Evolutionary conservation across 345 rosid species (phyloP).

Genomic region (Euphorbia lathyris): DNA sequence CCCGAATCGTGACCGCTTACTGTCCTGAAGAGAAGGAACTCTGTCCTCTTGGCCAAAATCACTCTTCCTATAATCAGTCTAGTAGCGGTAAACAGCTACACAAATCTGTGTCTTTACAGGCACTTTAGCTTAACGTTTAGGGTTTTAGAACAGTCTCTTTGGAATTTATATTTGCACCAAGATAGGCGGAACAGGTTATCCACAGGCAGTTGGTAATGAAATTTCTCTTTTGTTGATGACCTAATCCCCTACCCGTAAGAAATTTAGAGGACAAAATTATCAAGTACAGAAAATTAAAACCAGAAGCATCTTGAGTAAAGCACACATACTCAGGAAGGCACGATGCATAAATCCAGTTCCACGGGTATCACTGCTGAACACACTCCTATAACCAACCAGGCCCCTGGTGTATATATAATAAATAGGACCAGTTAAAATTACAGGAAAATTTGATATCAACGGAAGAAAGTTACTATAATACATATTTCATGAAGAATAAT

Average conservation of each 20-base stretch:
- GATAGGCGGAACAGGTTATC: neutral
- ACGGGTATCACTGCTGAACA: constrained; percentile 96
- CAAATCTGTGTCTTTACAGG: neutral
- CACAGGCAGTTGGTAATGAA: neutral
- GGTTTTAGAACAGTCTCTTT: neutral
- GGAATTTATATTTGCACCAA: neutral
- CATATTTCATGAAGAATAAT: neutral
- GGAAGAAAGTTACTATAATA: neutral
- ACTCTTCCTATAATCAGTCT: neutral
- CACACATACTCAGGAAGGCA: constrained; percentile 77
- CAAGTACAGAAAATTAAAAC: neutral
- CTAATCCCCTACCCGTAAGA: neutral
- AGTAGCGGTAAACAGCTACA: neutral
- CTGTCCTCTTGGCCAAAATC: neutral
- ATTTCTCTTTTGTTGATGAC: neutral
- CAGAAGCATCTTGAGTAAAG: constrained; percentile 15
- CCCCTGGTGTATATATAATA: constrained; percentile 55
- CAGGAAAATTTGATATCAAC: neutral
- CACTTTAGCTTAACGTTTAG: neutral
- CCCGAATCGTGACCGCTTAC: neutral
- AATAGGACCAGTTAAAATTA: neutral
- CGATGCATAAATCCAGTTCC: constrained; percentile 99
- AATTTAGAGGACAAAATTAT: constrained; percentile 3
- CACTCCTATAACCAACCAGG: constrained; percentile 95
- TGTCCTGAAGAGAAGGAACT: neutral